Evolutionary conservation across 331 rosid genomes (phyloP), one percentile per base, ranked within the genome.

Genomic region (Stylosanthes scabra): DNA sequence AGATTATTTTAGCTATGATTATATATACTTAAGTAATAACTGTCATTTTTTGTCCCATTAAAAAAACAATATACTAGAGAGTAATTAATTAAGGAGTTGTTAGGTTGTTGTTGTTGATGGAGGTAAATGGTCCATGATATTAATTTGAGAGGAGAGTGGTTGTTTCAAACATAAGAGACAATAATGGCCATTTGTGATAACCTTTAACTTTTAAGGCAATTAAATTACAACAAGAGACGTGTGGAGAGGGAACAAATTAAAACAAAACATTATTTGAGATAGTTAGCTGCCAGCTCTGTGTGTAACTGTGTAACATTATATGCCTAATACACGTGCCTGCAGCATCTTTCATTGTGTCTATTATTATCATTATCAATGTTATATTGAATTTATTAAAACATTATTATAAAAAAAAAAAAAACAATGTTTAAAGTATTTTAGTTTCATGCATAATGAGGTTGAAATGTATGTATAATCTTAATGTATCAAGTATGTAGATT

Each of bases 181-280:
- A 66, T 8, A 25, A 49, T 47, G 64, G 69, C 27, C 8, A 52
- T 16, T 56, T 20, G 29, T 47, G 27, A 13, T 55, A 66, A 44
- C 1, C 25, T 20, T 67, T 55, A 66, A 44, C 1, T 1, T 20
- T 67, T 56, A 34, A 34, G 39, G 39, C 6, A 34, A 34, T 34
- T 34, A 66, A 11, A 31, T 77, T 44, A 78, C 67, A 52, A 59
- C 56, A n/a, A 34, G 75, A 16, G 75, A 16, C 56, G 5, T n/a
- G 29, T 44, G 45, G 3, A n/a, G 3, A n/a, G 63, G 69, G 64
- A 45, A 78, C 72, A 69, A n/a, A n/a, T n/a, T n/a, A n/a, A 25
- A 11, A 28, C 60, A 72, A n/a, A 4, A 4, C 40, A 4, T 34
- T 34, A 31, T 9, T 2, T 40, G 62, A 20, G 42, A 55, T 25